Evolutionary conservation across 176 grass and related monocot species (phyloP).

Genomic region (Eragrostis curvula): DNA sequence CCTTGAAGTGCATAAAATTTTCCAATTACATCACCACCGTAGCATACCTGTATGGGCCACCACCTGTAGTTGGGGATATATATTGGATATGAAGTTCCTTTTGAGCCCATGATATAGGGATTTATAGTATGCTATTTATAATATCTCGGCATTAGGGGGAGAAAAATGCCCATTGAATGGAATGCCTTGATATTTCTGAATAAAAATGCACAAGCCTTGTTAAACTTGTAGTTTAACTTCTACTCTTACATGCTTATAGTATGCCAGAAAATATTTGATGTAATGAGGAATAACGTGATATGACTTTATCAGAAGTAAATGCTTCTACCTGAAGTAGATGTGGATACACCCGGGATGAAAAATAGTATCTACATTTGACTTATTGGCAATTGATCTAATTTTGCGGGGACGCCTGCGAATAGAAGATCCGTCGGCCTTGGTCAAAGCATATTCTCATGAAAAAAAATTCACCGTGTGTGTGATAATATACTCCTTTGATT

Average conservation of each 20-base stretch:
- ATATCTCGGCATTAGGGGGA: too few relatives aligned
- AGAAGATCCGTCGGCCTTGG: background rate
- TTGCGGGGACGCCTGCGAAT: background rate
- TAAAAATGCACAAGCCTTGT: background rate
- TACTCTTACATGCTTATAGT: background rate
- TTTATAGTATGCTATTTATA: too few relatives aligned
- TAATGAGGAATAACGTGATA: background rate
- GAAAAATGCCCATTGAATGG: too few relatives aligned
- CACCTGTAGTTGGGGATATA: too few relatives aligned
- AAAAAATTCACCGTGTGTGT: background rate
- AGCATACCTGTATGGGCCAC: too few relatives aligned
- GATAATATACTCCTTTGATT: background rate
- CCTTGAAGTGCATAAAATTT: too few relatives aligned
- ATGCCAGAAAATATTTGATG: background rate
- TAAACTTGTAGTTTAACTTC: background rate
- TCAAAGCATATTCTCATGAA: background rate
- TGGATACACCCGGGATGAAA: background rate
- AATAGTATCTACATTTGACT: background rate
- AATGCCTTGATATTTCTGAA: background rate
- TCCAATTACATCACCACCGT: too few relatives aligned
- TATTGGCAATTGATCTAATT: background rate
- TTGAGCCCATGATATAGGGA: too few relatives aligned
- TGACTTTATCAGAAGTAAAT: background rate
- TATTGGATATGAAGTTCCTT: too few relatives aligned
- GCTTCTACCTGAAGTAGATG: background rate